Evolutionary conservation across 2,329 filamentous ascomycete genomes (phyloP), one percentile per base, ranked within the genome.

Genomic region (Neonectria punicea): DNA sequence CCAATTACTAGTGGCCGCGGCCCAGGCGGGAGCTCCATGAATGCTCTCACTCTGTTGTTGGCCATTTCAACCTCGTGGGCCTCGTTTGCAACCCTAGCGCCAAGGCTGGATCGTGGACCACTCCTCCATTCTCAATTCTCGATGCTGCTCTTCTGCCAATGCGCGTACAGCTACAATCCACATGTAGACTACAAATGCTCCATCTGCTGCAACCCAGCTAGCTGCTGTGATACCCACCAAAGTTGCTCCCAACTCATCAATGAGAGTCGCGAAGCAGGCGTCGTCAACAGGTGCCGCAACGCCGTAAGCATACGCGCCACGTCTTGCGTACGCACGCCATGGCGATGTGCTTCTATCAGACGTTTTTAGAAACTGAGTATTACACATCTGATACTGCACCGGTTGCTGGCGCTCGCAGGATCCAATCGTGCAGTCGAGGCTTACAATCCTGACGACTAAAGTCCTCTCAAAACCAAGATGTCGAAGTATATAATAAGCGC

Each of bases 401-500:
- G 43, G 30, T 18, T 20, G 22, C 13, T 9, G 34, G 10, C 16
- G 34, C 50, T 41, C 16, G 32, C 6, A 16, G n/a, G 39, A 16
- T 32, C 46, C 18, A 10, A 36, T 25, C 34, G 49, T 46, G 32
- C 56, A 51, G 43, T 20, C 34, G 13, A 51, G 28, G 59, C 61
- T 59, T 36, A 59, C 44, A 46, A 34, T 51, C 53, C 51, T 56
- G 34, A 53, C 51, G 47, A 56, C 25, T 54, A 16, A 51, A 58
- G 20, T 16, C 18, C 39, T 41, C 47, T n/a, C 30, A 36, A 50
- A 44, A 50, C 30, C n/a, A 58, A 41, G 20, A 39, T 49, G 46
- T 32, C 22, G n/a, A 30, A n/a, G 28, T 11, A 34, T 6, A 20
- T 8, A 34, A 14, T 44, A 49, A 49, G 34, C 51, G 46, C 46